Evolutionary conservation across 2,329 filamentous ascomycete species (phyloP).

Genomic region (Trichophaea hybrida): DNA sequence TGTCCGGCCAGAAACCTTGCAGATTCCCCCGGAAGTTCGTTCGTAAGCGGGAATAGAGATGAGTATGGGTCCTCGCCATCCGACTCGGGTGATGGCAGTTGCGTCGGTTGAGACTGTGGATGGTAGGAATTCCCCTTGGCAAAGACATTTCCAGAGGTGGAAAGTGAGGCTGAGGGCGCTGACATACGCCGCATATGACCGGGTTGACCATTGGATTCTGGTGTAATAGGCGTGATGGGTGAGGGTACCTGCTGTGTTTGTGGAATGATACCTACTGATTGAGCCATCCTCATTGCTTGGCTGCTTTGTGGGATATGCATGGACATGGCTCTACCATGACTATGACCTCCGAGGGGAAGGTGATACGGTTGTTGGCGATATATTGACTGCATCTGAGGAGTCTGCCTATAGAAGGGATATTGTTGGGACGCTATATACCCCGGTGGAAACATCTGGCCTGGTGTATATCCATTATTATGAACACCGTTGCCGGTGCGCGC

Average conservation of each 20-base stretch:
- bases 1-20: background rate
- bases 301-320: constrained; percentile 25
- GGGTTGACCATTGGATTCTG: background rate
- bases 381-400: background rate
- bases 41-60: background rate
- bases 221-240: background rate
- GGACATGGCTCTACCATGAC: constrained; percentile 23
- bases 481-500: background rate
- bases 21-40: constrained; percentile 4
- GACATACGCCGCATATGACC: background rate
- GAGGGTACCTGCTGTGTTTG: constrained; percentile 7
- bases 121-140: background rate
- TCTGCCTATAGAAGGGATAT: background rate
- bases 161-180: background rate
- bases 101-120: background rate
- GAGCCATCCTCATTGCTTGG: constrained; percentile 8
- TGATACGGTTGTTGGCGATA: background rate
- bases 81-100: constrained; percentile 1
- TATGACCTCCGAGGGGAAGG: constrained; percentile 7
- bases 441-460: background rate
- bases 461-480: background rate
- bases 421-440: background rate
- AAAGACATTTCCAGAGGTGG: background rate
- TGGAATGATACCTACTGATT: constrained; percentile 16
- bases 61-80: background rate